Percentiles rank a stretch among this genome's conserved stretches.
Evolutionary conservation across 306 rosid species (phyloP).

Genomic region (Trichosanthes cucumerina): DNA sequence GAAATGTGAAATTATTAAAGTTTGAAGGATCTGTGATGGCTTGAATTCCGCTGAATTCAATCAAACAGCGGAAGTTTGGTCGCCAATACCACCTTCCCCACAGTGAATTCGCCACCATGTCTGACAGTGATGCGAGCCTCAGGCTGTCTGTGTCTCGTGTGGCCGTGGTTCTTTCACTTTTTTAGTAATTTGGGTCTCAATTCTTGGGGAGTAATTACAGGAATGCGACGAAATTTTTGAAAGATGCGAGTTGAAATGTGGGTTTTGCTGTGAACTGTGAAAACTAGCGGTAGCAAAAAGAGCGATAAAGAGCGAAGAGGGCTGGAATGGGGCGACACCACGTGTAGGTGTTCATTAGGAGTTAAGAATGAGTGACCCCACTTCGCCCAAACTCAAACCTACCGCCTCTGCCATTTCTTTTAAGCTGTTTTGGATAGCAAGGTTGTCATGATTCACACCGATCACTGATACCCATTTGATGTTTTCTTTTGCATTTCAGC

Average conservation of each 20-base stretch:
- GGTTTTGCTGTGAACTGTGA: slow-evolving; percentile 45
- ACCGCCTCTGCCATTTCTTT: slow-evolving; percentile 20
- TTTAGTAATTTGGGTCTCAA: background rate
- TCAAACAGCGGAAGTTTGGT: slow-evolving; percentile 32
- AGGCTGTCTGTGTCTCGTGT: background rate
- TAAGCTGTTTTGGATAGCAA: background rate
- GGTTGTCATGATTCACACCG: background rate
- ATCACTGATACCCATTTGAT: background rate
- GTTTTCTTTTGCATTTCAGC: background rate
- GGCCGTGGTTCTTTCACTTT: background rate
- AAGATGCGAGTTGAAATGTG: background rate
- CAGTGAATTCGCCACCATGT: slow-evolving; percentile 17
- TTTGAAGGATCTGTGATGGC: background rate
- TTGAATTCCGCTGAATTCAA: background rate
- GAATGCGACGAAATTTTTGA: background rate
- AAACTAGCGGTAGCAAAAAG: background rate
- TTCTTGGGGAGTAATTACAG: background rate
- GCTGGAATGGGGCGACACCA: slow-evolving; percentile 47
- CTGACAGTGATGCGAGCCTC: background rate
- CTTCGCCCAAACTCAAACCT: slow-evolving; percentile 41
- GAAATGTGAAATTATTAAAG: background rate
- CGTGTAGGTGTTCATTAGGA: slow-evolving; percentile 52
- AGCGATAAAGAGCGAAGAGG: background rate
- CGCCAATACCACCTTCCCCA: slow-evolving; percentile 27
- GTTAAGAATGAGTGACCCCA: slow-evolving; percentile 20